Conservation (phyloP, 129 eudicot species). For the Helichrysum umbraculigerum region DNA sequence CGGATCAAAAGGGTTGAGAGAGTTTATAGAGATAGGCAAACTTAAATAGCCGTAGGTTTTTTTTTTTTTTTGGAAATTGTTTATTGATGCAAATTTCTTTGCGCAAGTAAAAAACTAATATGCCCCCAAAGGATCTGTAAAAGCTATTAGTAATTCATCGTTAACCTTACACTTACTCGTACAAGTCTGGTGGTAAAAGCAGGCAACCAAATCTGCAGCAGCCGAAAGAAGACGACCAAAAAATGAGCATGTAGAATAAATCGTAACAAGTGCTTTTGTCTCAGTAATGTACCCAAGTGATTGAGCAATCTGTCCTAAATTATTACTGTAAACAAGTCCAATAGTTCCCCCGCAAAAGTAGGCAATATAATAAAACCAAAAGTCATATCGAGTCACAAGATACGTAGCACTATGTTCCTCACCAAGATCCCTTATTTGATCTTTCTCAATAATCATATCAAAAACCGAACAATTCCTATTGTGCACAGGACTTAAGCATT, state of each 20-base stretch:
- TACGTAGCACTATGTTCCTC: constrained; percentile 50
- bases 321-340: constrained; percentile 60
- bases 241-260: constrained; percentile 71
- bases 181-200: constrained; percentile 32
- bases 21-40: too few relatives aligned
- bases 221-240: constrained; percentile 79
- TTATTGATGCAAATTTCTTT: constrained; percentile 1
- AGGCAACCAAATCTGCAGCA: constrained; percentile 45
- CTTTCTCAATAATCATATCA: constrained; percentile 23
- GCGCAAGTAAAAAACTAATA: background rate
- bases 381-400: constrained; percentile 47
- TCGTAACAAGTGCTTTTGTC: constrained; percentile 43
- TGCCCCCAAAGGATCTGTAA: background rate
- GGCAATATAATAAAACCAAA: constrained; percentile 59
- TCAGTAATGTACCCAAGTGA: constrained; percentile 46
- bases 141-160: background rate
- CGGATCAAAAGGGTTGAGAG: background rate
- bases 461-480: background rate
- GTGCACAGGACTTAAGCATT: constrained; percentile 3
- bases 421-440: constrained; percentile 38
- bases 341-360: constrained; percentile 67
- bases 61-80: too few relatives aligned
- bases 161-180: constrained; percentile 40
- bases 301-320: constrained; percentile 56
- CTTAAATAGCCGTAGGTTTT: too few relatives aligned